These are phyloP conservation scores for Cenchrus fungigraminus DNA, from an alignment of 176 grass and related monocot species.

Conservation along the genomic window DNA sequence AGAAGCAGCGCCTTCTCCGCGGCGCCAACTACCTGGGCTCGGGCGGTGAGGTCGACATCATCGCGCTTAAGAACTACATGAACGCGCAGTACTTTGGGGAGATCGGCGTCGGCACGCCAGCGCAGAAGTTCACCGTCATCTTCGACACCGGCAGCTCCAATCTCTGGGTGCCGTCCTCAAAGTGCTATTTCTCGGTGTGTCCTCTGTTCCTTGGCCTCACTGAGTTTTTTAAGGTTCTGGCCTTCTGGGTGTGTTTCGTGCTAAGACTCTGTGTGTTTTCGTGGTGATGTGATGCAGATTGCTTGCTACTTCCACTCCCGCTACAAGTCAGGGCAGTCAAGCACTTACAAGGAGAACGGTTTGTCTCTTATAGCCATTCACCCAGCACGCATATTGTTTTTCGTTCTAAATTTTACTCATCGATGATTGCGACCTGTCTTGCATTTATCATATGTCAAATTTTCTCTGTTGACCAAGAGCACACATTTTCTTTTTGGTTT, in stretches of 20 bases:
- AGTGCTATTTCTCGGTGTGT: slow-evolving; percentile 95
- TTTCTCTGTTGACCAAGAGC: neutral
- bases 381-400: neutral
- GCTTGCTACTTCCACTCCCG: slow-evolving; percentile 91
- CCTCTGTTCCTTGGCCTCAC: neutral
- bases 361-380: slow-evolving; percentile 28
- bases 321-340: slow-evolving; percentile 83
- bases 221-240: neutral
- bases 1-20: slow-evolving; percentile 21
- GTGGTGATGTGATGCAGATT: slow-evolving; percentile 55
- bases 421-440: neutral
- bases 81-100: slow-evolving; percentile 99
- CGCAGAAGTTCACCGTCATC: slow-evolving; percentile 97
- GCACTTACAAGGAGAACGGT: slow-evolving; percentile 94
- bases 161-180: slow-evolving; percentile 91
- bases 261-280: neutral
- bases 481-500: neutral
- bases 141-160: slow-evolving; percentile 99
- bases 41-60: slow-evolving; percentile 53
- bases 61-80: slow-evolving; percentile 95
- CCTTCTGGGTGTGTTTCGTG: neutral
- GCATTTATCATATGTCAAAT: neutral
- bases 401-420: slow-evolving; percentile 1
- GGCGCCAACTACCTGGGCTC: slow-evolving; percentile 32
- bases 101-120: slow-evolving; percentile 76